These are phyloP conservation scores for Parafenestella ontariensis DNA, from an alignment of 2,329 filamentous ascomycete genomes.

Conservation along the genomic window DNA sequence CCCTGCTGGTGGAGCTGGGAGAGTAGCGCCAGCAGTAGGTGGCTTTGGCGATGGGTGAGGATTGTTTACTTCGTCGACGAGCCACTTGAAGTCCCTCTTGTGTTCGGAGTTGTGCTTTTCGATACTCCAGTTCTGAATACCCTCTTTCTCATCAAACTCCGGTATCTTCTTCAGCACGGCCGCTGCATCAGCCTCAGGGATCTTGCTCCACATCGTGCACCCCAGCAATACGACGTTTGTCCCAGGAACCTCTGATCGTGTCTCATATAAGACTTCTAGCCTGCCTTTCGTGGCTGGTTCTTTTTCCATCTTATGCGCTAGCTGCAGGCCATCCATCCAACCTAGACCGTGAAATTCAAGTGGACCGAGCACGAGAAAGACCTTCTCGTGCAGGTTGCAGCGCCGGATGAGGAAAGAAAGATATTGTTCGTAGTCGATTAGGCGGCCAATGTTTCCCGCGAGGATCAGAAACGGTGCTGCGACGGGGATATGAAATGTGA, in stretches of 20 bases:
- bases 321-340: conserved; percentile 32
- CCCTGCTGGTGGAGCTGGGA: conserved; percentile 3
- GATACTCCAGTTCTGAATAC: conserved; percentile 60
- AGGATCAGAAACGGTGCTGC: conserved; percentile 38
- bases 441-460: conserved; percentile 40
- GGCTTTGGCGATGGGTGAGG: conserved; percentile 15
- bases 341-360: conserved; percentile 38
- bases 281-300: conserved; percentile 40
- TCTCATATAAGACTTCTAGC: conserved; percentile 56
- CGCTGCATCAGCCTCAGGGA: conserved; percentile 50
- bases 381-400: conserved; percentile 38
- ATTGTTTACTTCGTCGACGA: conserved; percentile 50
- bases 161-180: conserved; percentile 56
- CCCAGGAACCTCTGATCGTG: conserved; percentile 50
- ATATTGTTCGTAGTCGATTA: conserved; percentile 41
- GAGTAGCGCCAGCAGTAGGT: conserved; percentile 10
- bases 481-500: conserved; percentile 40
- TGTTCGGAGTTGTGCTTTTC: conserved; percentile 59
- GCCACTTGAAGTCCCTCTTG: conserved; percentile 59
- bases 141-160: conserved; percentile 58
- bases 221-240: conserved; percentile 61
- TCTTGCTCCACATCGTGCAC: conserved; percentile 64
- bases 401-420: conserved; percentile 39
- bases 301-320: conserved; percentile 35
- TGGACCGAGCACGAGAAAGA: conserved; percentile 37